Percentiles rank a stretch among this genome's conserved stretches.
phyloP scores from a whole-genome alignment of 768 basidiomycete genomes.

The Termitomyces bulborhizus region DNA sequence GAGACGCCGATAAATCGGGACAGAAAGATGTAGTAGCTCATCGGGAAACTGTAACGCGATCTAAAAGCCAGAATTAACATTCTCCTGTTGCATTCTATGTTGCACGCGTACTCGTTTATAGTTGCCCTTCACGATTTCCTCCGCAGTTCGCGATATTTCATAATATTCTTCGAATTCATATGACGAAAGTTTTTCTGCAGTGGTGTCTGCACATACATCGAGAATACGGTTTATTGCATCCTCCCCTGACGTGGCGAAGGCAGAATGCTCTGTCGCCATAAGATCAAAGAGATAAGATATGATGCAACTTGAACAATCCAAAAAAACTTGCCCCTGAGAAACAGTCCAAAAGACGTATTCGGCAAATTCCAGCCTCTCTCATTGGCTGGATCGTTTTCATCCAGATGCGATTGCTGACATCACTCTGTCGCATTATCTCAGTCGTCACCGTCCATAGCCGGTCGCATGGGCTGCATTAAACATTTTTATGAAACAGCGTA shows the following conservation, averaged over 20 bases:
- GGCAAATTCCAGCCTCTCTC: not conserved
- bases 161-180: conserved; percentile 59
- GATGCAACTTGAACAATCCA: not conserved
- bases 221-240: conserved; percentile 58
- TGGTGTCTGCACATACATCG: conserved; percentile 34
- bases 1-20: conserved; percentile 71
- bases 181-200: conserved; percentile 23
- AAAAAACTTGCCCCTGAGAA: no score
- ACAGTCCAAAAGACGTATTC: not conserved
- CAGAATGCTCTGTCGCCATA: conserved; percentile 21
- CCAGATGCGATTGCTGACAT: no score
- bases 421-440: no score
- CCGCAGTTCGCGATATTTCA: conserved; percentile 64
- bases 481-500: no score
- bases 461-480: no score
- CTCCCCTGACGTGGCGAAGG: conserved; percentile 54
- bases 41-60: conserved; percentile 96
- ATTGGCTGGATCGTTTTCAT: no score
- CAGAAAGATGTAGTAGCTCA: conserved; percentile 81
- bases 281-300: not conserved
- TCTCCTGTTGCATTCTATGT: not conserved
- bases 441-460: no score
- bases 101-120: conserved; percentile 59
- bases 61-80: conserved; percentile 26
- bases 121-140: conserved; percentile 51